A percentile compares a stretch with the other conserved stretches of the same genome.
Conservation (phyloP, 768 basidiomycete species). For the Collybiopsis confluens region DNA sequence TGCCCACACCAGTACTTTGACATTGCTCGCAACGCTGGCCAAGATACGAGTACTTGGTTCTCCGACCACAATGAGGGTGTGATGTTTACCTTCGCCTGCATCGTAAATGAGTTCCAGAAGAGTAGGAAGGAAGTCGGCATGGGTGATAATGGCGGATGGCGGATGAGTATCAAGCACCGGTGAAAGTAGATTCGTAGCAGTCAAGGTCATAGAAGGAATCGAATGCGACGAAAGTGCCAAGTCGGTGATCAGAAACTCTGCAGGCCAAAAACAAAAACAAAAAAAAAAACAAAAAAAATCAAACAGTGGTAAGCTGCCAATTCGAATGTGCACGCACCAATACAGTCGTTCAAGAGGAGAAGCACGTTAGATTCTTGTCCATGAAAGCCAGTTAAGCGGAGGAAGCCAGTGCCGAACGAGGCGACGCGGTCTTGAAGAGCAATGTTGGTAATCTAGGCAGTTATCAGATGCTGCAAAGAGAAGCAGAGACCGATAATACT, state of each 20-base stretch:
- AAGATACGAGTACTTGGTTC: constrained; percentile 44
- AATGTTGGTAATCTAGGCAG: constrained; percentile 66
- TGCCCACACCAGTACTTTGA: constrained; percentile 60
- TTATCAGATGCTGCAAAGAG: constrained; percentile 1
- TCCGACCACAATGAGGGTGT: constrained; percentile 71
- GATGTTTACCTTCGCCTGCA: constrained; percentile 39
- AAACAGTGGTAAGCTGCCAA: neutral
- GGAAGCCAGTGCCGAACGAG: constrained; percentile 70
- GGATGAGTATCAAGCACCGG: constrained; percentile 60
- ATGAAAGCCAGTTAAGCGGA: constrained; percentile 50
- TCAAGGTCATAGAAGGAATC: constrained; percentile 63
- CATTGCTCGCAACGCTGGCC: constrained; percentile 44
- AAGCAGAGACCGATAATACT: constrained; percentile 29
- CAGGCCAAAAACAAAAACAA: too few relatives aligned
- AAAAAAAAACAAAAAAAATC: neutral
- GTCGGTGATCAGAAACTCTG: constrained; percentile 79
- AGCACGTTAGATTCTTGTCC: constrained; percentile 63
- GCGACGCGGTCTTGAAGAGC: constrained; percentile 66
- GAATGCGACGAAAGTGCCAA: constrained; percentile 71
- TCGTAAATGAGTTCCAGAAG: constrained; percentile 74
- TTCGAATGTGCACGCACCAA: constrained; percentile 47
- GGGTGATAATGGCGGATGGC: constrained; percentile 72
- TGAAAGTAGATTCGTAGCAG: constrained; percentile 57
- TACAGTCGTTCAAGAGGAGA: constrained; percentile 72
- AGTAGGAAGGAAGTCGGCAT: constrained; percentile 59